Evolutionary conservation across 495 filamentous ascomycete genomes (phyloP).

Genomic region (Lepraria neglecta): DNA sequence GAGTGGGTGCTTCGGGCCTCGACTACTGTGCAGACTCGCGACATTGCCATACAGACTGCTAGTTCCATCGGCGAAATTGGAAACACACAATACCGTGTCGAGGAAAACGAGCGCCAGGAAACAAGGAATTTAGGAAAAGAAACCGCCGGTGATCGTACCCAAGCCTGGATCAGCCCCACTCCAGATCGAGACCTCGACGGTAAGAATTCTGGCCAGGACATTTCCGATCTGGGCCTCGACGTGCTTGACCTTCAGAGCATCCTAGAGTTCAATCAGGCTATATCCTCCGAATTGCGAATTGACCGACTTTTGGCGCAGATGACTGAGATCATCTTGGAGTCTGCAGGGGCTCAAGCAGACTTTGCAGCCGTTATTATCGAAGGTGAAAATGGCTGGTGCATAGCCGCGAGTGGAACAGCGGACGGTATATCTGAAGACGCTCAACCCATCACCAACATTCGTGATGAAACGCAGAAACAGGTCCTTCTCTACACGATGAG

Average conservation of each 20-base stretch:
- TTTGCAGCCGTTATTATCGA: slow-evolving; percentile 73
- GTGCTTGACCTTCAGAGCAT: slow-evolving; percentile 86
- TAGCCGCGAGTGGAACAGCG: slow-evolving; percentile 69
- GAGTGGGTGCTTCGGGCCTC: slow-evolving; percentile 61
- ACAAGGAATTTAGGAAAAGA: slow-evolving; percentile 41
- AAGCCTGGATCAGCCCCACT: slow-evolving; percentile 49
- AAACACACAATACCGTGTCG: slow-evolving; percentile 44
- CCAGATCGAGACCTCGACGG: not conserved
- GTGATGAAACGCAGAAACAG: slow-evolving; percentile 65
- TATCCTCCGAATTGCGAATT: slow-evolving; percentile 81
- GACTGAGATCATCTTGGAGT: slow-evolving; percentile 84
- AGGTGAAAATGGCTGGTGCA: slow-evolving; percentile 62
- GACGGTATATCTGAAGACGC: slow-evolving; percentile 39
- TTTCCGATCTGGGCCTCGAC: slow-evolving; percentile 41
- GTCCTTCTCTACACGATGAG: slow-evolving; percentile 77
- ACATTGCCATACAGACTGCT: slow-evolving; percentile 69
- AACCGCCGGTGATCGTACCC: slow-evolving; percentile 56
- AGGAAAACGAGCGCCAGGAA: slow-evolving; percentile 49
- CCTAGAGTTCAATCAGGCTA: slow-evolving; percentile 79
- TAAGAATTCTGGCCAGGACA: slow-evolving; percentile 11
- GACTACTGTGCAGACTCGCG: slow-evolving; percentile 53
- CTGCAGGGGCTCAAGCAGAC: slow-evolving; percentile 70
- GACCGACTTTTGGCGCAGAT: slow-evolving; percentile 81
- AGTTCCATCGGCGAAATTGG: slow-evolving; percentile 42
- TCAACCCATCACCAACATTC: slow-evolving; percentile 52